Base-by-base conservation (phyloP, 768 basidiomycete genomes). In the Lactifluus piperatus region DNA sequence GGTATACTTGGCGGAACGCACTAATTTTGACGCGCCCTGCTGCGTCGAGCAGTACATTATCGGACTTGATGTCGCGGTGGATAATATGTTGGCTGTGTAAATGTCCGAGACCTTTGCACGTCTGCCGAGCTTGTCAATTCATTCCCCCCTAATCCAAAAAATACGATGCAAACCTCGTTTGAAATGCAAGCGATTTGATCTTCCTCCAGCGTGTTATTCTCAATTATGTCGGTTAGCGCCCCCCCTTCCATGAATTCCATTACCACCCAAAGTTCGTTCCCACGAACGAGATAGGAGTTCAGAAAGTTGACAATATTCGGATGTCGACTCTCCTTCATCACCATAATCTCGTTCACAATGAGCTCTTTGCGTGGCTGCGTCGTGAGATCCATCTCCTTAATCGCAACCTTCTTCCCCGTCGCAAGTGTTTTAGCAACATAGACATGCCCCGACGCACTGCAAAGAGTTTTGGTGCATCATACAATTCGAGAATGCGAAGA, bases 241-340 rank as follows among this genome's bases (percentile, higher is more conserved):
- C 97, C 94, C 53, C 94, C 94, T 72, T 97, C 94, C 94, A 97
- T 97, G 69, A 91, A 95, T 74, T 97, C 94, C 94, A 95, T 97
- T 58, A 95, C 93, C 45, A 97, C 93, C 94, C 94, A 97, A 24
- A 97, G 81, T 69, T 95, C 93, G 53, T 80, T 86, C 70, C 78
- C 86, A 73, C 88, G 88, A 54, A 97, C 83, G 45, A 97, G 81
- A 72, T 94, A 97, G 24, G 90, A 83, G 6, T 95, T 90, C 43
- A 95, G 73, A 74, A 91, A 97, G 73, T 95, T 95, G 76, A 97
- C 94, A 58, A 97, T 94, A 68, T 97, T 97, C 30, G 93, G 91
- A 70, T 97, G 94, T 63, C 94, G 91, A 27, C 91, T 93, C 72
- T 94, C 97, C 71, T 94, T 95, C 95, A 99, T 98, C 65, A 99